Percentiles rank a stretch among this genome's conserved stretches.
These are phyloP conservation scores for Solanum phureja DNA, from an alignment of 257 asterid genomes.

Conservation along the genomic window DNA sequence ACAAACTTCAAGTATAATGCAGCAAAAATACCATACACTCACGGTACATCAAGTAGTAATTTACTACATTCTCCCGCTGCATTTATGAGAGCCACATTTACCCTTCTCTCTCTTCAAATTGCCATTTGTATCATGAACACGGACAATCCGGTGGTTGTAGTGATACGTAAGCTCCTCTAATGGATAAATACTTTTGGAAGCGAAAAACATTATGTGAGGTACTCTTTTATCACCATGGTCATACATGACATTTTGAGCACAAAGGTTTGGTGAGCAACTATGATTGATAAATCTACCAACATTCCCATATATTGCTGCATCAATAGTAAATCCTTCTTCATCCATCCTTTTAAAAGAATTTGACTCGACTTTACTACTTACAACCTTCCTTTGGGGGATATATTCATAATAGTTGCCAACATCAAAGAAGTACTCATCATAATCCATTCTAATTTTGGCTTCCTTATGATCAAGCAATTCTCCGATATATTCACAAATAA, in stretches of 20 bases:
- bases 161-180: background rate
- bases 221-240: constrained; percentile 20
- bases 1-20: too few relatives aligned
- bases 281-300: constrained; percentile 40
- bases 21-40: too few relatives aligned
- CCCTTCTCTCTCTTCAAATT: constrained; percentile 17
- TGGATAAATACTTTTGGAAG: constrained; percentile 7
- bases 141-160: constrained; percentile 5
- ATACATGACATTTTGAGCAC: constrained; percentile 22
- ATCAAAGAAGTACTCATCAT: constrained; percentile 5
- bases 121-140: constrained; percentile 10
- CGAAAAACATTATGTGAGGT: constrained; percentile 50
- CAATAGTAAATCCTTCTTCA: too few relatives aligned
- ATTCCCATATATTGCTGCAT: background rate
- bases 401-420: background rate
- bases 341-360: background rate
- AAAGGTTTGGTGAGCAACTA: constrained; percentile 28
- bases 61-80: constrained; percentile 14
- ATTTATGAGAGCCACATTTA: constrained; percentile 8
- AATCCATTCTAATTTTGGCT: background rate
- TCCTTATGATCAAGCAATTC: constrained; percentile 10
- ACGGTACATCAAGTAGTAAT: background rate
- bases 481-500: constrained; percentile 41
- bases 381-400: background rate
- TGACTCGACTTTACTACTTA: background rate